phyloP scores from a whole-genome alignment of 2,329 filamentous ascomycete genomes.

The Anisogramma anomala region DNA sequence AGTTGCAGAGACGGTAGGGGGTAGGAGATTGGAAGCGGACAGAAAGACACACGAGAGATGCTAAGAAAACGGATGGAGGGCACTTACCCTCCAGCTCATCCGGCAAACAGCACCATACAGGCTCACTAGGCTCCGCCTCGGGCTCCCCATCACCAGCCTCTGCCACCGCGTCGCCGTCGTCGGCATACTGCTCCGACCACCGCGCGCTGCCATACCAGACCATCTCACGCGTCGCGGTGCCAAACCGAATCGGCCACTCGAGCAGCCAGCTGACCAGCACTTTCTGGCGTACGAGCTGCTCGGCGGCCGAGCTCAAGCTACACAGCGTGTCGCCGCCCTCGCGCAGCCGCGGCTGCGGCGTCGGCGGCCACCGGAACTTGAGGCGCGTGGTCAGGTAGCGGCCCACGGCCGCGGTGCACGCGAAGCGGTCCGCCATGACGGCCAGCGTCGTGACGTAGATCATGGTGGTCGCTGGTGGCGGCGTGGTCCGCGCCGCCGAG shows the following conservation, averaged over 20 bases:
- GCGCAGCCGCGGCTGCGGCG: constrained; percentile 22
- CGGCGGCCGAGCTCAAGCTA: constrained; percentile 33
- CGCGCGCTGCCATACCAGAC: constrained; percentile 52
- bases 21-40: not conserved
- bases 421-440: constrained; percentile 63
- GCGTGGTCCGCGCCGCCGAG: constrained; percentile 27
- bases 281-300: constrained; percentile 59
- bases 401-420: constrained; percentile 46
- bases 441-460: constrained; percentile 55
- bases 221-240: constrained; percentile 51
- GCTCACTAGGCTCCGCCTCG: not conserved
- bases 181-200: constrained; percentile 36
- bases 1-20: constrained; percentile 11
- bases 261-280: constrained; percentile 55
- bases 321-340: constrained; percentile 27
- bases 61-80: constrained; percentile 6
- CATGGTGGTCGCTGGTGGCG: no score
- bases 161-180: constrained; percentile 22
- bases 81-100: constrained; percentile 52
- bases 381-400: constrained; percentile 37
- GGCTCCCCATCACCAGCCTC: not conserved
- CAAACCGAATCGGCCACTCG: constrained; percentile 48
- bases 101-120: constrained; percentile 62
- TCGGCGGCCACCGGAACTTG: constrained; percentile 44
- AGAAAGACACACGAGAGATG: not conserved